Evolutionary conservation across 2,329 filamentous ascomycete genomes (phyloP).

Genomic region (Pezicula carpinea): DNA sequence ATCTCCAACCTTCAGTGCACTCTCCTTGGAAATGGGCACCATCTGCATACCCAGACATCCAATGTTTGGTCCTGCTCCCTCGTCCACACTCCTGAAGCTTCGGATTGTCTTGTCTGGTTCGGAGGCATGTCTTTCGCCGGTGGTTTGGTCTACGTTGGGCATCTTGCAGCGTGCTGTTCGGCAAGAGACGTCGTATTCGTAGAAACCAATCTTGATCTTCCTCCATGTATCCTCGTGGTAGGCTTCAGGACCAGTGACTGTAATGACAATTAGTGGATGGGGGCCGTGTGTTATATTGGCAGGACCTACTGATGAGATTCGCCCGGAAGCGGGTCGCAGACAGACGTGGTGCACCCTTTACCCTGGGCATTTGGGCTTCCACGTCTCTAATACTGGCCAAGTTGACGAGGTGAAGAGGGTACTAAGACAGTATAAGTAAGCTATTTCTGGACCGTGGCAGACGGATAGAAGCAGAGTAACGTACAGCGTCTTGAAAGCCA

Average conservation of each 20-base stretch:
- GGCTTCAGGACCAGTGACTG: conserved; percentile 56
- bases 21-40: conserved; percentile 45
- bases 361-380: conserved; percentile 49
- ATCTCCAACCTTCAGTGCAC: conserved; percentile 52
- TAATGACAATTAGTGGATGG: background rate
- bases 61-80: conserved; percentile 45
- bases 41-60: conserved; percentile 65
- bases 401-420: conserved; percentile 65
- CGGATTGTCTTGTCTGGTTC: conserved; percentile 56
- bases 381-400: conserved; percentile 59
- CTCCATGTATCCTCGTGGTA: conserved; percentile 72
- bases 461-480: too few relatives aligned
- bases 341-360: conserved; percentile 43
- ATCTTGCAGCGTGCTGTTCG: conserved; percentile 67
- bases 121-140: conserved; percentile 31
- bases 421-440: conserved; percentile 39
- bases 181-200: conserved; percentile 56
- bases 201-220: conserved; percentile 45
- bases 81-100: conserved; percentile 54
- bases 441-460: background rate
- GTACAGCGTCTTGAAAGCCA: conserved; percentile 66
- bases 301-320: conserved; percentile 59
- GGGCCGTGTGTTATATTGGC: conserved; percentile 1
- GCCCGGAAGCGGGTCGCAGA: conserved; percentile 63
- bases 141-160: conserved; percentile 62